Percentiles rank a stretch among this genome's conserved stretches.
Evolutionary conservation across 192 early-diverging fungal species (phyloP).

Genomic region (Obelidium mucronatum): DNA sequence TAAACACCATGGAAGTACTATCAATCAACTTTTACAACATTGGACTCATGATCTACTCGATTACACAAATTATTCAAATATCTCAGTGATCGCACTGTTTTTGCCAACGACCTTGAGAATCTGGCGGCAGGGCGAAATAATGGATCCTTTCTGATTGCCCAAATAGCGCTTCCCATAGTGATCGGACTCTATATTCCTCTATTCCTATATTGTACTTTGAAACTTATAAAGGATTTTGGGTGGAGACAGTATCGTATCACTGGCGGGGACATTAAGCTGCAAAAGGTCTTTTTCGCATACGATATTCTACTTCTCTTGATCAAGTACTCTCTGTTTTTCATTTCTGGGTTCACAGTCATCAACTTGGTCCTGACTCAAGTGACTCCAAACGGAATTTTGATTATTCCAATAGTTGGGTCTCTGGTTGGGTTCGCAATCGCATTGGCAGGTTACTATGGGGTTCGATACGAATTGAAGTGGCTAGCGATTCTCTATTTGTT

Average conservation of each 20-base stretch:
- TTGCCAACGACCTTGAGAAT: too few species aligned
- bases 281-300: constrained; percentile 1
- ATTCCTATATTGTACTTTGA: background rate
- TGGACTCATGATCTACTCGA: background rate
- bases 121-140: too few species aligned
- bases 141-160: background rate
- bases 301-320: constrained; percentile 1
- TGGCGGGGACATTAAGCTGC: background rate
- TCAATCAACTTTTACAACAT: constrained; percentile 18
- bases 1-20: background rate
- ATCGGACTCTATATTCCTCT: background rate
- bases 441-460: constrained; percentile 1
- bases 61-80: constrained; percentile 15
- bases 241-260: constrained; percentile 21
- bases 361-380: constrained; percentile 11
- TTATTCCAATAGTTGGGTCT: background rate
- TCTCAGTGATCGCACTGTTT: too few species aligned
- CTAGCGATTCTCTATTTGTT: background rate
- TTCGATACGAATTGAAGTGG: background rate
- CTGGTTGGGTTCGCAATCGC: background rate
- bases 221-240: constrained; percentile 4
- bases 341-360: background rate
- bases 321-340: constrained; percentile 4
- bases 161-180: background rate
- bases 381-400: background rate